Base-by-base conservation (phyloP, 139 green algal genomes). In the Auxenochlorella pyrenoidosa region DNA sequence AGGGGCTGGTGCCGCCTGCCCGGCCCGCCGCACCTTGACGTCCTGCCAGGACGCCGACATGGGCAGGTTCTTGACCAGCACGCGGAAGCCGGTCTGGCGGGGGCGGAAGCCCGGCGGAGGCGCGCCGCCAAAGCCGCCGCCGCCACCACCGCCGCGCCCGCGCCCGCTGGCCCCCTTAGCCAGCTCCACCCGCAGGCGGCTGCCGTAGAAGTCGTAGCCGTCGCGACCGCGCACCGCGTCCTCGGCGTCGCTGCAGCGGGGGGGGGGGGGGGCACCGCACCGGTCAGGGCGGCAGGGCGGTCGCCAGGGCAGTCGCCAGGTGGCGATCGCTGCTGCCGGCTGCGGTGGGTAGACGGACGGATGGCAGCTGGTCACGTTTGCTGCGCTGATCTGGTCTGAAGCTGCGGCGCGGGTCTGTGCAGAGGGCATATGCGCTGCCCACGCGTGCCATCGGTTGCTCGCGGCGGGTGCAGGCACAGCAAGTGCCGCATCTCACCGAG, bases 11-110 rank as follows among this genome's bases (percentile, higher is more conserved):
- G 54, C 54, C 54, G 18, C 54, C 3, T 2, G 54, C 47, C 47
- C 47, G 8, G 47, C 47, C 54, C 13, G 19, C 40, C 59, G 21
- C 75, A 93, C 96, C 93, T 99, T 99, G 24, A 99, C 91, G 88
- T 99, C 97, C 88, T 99, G 97, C 97, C 97, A 99, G 79, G 91
- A 96, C n/a, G 94, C 94, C 21, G 93, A 95, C 16, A 91, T 71
- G 34, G 97, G 97, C 82, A 99, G 94, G 58, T 90, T 91, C 40
- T 93, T 93, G 47, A 99, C 95, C 1, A 95, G 88, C 0, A 97
- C 93, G 13, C 95, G 90, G 89, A 90, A 98, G 28, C 91, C 89
- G 54, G 92, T 96, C 40, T 84, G 82, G 38, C 90, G 83, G 70
- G 91, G 75, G 75, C 63, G 75, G 83, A 87, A 51, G 75, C 75